Evolutionary conservation across 1,139 yeast genomes (phyloP), one percentile per base, ranked within the genome.

Genomic region (Kodamaea alishanica): DNA sequence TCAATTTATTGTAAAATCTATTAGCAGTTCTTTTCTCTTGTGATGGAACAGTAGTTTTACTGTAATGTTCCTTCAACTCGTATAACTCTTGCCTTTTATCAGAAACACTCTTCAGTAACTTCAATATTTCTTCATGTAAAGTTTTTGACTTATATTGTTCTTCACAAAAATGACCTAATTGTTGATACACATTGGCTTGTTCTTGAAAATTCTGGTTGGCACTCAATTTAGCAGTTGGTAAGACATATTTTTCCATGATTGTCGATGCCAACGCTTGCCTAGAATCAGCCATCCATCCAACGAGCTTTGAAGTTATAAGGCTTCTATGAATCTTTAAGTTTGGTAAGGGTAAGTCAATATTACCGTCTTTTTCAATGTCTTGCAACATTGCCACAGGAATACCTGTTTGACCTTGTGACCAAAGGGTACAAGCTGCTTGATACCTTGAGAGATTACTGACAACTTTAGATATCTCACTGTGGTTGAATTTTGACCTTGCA

Each of bases 101-200:
- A 1, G 45, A 44, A 1, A 73, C 65, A 35, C 77, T 63, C 24
- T 56, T 61, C 12, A 64, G 62, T 7, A 72, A 56, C 32, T 67
- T 73, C 4, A 52, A 55, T 7, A 83, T 64, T 24, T 76, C 76
- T 8, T 70, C 75, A 28, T 60, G 64, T 10, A 73, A 54, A 2
- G 63, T 60, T 3, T 68, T 56, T 2, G 77, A 71, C 44, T 73
- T 72, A 33, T 76, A 65, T 50, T 86, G 94, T 6, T 65, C 63
- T 49, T 85, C 87, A 55, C 97, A 87, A 54, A 90, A 90, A 26
- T 71, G 67, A 0, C 90, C 97, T 50, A 85, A 73, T 3, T 71
- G 65, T 44, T 76, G 81, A 51, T 61, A 84, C 2, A 81, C 71
- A 27, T 64, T 60, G 0, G 84, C 75, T 38, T 54, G 38, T 45